Base-by-base conservation (phyloP, 2,329 filamentous ascomycete species). In the Plenodomus biglobosus region DNA sequence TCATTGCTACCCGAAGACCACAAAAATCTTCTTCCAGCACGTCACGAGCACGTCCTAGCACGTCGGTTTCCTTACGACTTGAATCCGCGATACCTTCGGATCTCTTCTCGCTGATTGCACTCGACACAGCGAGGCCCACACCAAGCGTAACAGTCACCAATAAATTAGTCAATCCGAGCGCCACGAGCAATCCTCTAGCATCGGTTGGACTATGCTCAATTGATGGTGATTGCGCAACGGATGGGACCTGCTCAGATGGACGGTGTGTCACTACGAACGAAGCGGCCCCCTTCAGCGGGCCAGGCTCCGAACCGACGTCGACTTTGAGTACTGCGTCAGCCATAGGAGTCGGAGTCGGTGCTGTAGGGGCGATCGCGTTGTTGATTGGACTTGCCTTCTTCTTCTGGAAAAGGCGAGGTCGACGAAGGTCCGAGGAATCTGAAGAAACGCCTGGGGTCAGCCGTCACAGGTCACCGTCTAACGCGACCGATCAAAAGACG, bases 281-380 rank as follows among this genome's bases (percentile, higher is more conserved):
- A 40, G 53, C 55, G 39, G 56, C 60, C 18, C 58, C 62, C 13
- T 52, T 64, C 45, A 58, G 55, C 22, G 55, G 52, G 38, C 39
- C 52, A n/a, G 49, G 44, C 15, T 34, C 43, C 27, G 53, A 54
- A 24, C 42, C 58, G 42, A 61, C 54, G 16, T 53, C 56, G 8
- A 51, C 47, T 7, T 42, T 70, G 11, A 59, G 46, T 27, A 61
- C 58, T 5, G 56, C 43, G 8, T 48, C 56, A 18, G 61, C 64
- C 6, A 56, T 64, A 39, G 66, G 61, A 2, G 57, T 71, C 13
- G 65, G 61, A 2, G 56, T 66, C 10, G 66, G 62, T 15, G 58
- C 62, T 15, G 57, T 58, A 1, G 55, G 22, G 4, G 35, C 61
- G 11, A 35, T 69, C 2, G 32, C 60, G 19, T 30, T 67, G 19